phyloP scores from a whole-genome alignment of 2,329 filamentous ascomycete species.

The Scleromitrula shiraiana region DNA sequence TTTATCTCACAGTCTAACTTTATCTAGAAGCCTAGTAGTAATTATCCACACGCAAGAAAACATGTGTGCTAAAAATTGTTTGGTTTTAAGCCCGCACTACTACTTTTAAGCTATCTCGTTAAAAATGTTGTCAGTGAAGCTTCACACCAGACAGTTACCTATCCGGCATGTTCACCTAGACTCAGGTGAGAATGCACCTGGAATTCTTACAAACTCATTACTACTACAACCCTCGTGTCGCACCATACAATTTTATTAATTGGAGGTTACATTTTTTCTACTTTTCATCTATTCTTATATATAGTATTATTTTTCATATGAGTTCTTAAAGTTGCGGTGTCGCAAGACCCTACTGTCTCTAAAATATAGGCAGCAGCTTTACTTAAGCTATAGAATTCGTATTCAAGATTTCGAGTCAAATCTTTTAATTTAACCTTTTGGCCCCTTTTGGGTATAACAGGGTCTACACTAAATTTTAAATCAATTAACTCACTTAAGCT shows the following conservation, averaged over 20 bases:
- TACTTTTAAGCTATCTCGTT: not conserved
- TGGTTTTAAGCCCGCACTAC: not conserved
- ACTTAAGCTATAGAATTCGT: not conserved
- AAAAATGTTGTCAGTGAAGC: not conserved
- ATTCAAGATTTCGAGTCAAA: not conserved
- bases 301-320: not conserved
- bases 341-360: not conserved
- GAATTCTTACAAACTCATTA: not conserved
- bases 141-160: not conserved
- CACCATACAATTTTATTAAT: not conserved
- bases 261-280: not conserved
- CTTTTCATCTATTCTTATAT: not conserved
- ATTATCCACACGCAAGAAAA: not conserved
- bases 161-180: not conserved
- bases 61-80: not conserved
- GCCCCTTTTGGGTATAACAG: not conserved
- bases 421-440: not conserved
- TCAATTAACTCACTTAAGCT: not conserved
- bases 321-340: not conserved
- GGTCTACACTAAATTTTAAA: not conserved
- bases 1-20: not conserved
- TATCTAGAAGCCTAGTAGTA: not conserved
- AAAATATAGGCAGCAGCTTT: not conserved
- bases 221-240: not conserved
- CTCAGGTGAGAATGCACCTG: not conserved